Evolutionary conservation across 2,329 filamentous ascomycete genomes (phyloP).

Genomic region (Cordyceps pruinosa): DNA sequence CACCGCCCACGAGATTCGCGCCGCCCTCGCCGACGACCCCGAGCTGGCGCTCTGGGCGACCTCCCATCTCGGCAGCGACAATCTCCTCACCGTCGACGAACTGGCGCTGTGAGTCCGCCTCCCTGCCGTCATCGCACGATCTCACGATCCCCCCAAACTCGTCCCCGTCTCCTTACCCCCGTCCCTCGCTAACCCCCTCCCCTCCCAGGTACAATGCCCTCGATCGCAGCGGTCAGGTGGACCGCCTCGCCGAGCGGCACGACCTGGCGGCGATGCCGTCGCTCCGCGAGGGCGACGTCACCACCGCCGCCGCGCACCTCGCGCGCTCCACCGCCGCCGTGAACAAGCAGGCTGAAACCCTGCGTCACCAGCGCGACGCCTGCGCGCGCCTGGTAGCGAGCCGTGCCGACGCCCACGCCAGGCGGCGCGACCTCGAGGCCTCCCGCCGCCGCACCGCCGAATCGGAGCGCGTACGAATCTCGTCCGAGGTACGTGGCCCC

Average conservation of each 20-base stretch:
- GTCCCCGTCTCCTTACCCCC: no score
- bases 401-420: slow-evolving; percentile 23
- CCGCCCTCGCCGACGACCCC: slow-evolving; percentile 29
- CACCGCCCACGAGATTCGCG: slow-evolving; percentile 31
- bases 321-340: slow-evolving; percentile 58
- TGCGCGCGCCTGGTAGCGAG: slow-evolving; percentile 44
- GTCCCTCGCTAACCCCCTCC: background rate
- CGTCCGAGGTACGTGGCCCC: slow-evolving; percentile 29
- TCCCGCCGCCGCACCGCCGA: slow-evolving; percentile 25
- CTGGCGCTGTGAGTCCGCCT: slow-evolving; percentile 37
- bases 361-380: slow-evolving; percentile 57
- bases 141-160: background rate
- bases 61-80: slow-evolving; percentile 42
- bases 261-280: slow-evolving; percentile 43
- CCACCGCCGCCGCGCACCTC: slow-evolving; percentile 56
- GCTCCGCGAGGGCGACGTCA: slow-evolving; percentile 53
- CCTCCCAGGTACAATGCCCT: slow-evolving; percentile 41
- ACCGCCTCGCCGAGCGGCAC: slow-evolving; percentile 36
- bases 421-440: slow-evolving; percentile 24
- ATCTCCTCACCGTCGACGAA: slow-evolving; percentile 48
- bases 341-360: slow-evolving; percentile 53
- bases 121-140: background rate
- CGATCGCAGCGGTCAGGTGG: slow-evolving; percentile 41
- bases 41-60: slow-evolving; percentile 42
- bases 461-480: slow-evolving; percentile 34